Evolutionary conservation across 345 rosid species (phyloP).

Genomic region (Punica granatum): DNA sequence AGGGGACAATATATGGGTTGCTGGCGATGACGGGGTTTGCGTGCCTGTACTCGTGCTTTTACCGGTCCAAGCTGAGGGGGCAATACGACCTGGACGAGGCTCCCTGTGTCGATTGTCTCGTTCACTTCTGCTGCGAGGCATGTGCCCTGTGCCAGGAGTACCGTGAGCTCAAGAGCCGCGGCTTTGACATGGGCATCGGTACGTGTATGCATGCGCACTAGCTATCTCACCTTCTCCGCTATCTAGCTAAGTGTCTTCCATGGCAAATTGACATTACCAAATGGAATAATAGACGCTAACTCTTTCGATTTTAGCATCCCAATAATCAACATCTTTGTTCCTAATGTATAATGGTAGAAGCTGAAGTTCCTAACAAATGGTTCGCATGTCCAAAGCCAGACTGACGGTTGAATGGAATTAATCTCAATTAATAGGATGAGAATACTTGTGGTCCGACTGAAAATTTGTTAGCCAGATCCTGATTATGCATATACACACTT

Average conservation of each 20-base stretch:
- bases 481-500: neutral
- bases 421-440: constrained; percentile 27
- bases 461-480: no score
- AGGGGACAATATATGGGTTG: constrained; percentile 34
- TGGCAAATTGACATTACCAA: no score
- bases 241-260: no score
- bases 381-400: no score
- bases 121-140: constrained; percentile 48
- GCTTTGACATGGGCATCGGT: constrained; percentile 30
- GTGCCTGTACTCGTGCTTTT: constrained; percentile 55
- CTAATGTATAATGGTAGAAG: no score
- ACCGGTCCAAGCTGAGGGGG: constrained; percentile 53
- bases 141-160: constrained; percentile 66
- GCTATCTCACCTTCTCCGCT: no score
- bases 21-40: constrained; percentile 37
- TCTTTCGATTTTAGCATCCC: no score
- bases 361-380: no score
- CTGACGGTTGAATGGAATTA: no score
- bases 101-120: constrained; percentile 44
- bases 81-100: constrained; percentile 46
- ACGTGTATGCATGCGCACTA: neutral
- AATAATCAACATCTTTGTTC: no score
- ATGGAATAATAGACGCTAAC: no score
- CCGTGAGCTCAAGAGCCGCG: constrained; percentile 46
- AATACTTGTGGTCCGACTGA: no score